Evolutionary conservation across 352 stramenopile genomes (phyloP).

Genomic region (Blastocystis sp.): DNA sequence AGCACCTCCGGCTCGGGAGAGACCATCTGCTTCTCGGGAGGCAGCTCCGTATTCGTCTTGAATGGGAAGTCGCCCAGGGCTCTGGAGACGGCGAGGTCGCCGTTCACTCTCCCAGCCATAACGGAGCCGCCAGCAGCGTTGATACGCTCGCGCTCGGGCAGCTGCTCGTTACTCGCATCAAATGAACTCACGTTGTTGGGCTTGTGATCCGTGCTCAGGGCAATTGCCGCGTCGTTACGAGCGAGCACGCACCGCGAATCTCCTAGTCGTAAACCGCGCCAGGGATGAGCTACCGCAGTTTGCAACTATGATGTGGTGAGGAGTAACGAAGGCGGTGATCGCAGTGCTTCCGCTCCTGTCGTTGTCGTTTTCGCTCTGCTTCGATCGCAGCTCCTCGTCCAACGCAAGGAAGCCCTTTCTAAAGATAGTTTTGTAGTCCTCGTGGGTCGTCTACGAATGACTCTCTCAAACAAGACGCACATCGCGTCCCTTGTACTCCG

Average conservation of each 20-base stretch:
- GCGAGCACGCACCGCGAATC: conserved; percentile 76
- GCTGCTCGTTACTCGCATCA: conserved; percentile 3
- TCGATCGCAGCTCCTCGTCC: conserved; percentile 73
- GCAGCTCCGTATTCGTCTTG: conserved; percentile 75
- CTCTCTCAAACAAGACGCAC: background rate
- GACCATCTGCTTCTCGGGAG: conserved; percentile 79
- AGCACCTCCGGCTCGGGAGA: conserved; percentile 87
- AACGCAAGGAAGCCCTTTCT: conserved; percentile 74
- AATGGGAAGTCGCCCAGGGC: conserved; percentile 78
- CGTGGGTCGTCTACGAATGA: conserved; percentile 39
- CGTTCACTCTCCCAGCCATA: conserved; percentile 79
- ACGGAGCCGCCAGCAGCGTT: conserved; percentile 76
- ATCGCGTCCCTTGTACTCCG: conserved; percentile 72
- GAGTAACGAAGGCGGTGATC: conserved; percentile 76
- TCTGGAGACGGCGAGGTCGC: conserved; percentile 77
- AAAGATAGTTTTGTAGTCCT: conserved; percentile 65
- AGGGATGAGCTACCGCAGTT: conserved; percentile 74
- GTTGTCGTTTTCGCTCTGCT: conserved; percentile 58
- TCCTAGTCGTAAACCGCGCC: background rate
- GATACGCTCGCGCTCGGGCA: conserved; percentile 76
- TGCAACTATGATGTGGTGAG: conserved; percentile 75
- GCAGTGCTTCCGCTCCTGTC: conserved; percentile 76
- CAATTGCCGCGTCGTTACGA: conserved; percentile 75
- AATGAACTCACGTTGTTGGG: conserved; percentile 80
- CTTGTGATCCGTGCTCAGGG: conserved; percentile 89